Conservation (phyloP, 2,329 filamentous ascomycete genomes). For the Alternaria triticimaculans region DNA sequence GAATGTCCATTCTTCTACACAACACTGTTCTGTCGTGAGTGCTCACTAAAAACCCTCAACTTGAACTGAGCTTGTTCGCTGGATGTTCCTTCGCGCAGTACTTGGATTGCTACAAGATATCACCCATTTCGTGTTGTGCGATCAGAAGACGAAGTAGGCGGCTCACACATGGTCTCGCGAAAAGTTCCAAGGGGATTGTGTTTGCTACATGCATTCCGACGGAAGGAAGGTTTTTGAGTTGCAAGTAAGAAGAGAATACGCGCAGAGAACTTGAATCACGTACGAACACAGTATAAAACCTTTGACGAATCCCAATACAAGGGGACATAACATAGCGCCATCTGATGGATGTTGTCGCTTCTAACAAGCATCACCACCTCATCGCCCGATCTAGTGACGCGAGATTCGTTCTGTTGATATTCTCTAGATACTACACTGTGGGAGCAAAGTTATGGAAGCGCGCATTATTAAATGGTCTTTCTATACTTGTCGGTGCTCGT, state of each 20-base stretch:
- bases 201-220: background rate
- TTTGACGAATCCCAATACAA: background rate
- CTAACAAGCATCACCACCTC: background rate
- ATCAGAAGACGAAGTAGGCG: background rate
- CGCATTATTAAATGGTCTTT: background rate
- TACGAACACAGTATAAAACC: background rate
- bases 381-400: background rate
- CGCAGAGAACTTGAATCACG: background rate
- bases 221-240: background rate
- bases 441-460: background rate
- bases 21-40: background rate
- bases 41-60: background rate
- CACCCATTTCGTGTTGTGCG: background rate
- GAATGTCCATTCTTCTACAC: background rate
- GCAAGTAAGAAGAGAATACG: background rate
- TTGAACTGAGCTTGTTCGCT: background rate
- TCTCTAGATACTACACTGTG: rapidly evolving
- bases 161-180: background rate
- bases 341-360: background rate
- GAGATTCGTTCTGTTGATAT: background rate
- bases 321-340: background rate
- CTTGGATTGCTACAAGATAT: background rate
- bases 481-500: background rate
- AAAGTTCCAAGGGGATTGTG: background rate
- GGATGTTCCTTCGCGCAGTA: background rate